phyloP scores from a whole-genome alignment of 179 eudicot species.

The Heliamphora pulchella region DNA sequence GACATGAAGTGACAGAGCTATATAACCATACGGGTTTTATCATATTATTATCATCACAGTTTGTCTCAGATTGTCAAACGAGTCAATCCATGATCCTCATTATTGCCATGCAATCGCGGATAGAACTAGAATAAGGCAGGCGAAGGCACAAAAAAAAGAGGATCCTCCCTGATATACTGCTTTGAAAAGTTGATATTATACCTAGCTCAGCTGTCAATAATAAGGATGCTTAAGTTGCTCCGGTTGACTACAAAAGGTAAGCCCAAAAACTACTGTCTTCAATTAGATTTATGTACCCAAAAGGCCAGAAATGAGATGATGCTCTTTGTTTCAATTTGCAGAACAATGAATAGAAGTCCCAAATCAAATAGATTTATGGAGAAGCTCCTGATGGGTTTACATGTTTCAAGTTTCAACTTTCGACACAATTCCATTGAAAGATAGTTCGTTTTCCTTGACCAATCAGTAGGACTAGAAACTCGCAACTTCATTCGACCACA shows the following conservation, averaged over 20 bases:
- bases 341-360: slow-evolving; percentile 12
- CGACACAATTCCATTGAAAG: slow-evolving; percentile 19
- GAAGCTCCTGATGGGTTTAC: background rate
- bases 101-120: background rate
- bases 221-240: too few relatives aligned
- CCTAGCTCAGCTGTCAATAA: too few relatives aligned
- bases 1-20: background rate
- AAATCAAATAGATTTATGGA: background rate
- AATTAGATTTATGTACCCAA: background rate
- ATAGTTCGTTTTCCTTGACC: slow-evolving; percentile 23
- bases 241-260: too few relatives aligned
- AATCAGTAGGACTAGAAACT: background rate
- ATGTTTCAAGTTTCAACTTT: background rate
- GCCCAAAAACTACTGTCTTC: background rate
- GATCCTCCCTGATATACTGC: background rate
- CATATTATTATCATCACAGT: too few relatives aligned
- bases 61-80: background rate
- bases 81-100: background rate
- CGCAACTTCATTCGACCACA: too few relatives aligned
- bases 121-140: background rate
- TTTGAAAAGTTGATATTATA: too few relatives aligned
- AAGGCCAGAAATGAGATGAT: slow-evolving; percentile 15
- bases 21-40: background rate
- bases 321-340: slow-evolving; percentile 22
- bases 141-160: background rate